Evolutionary conservation across 805 yeast genomes (phyloP), one percentile per base, ranked within the genome.

Genomic region (Kluyveromyces lactis): DNA sequence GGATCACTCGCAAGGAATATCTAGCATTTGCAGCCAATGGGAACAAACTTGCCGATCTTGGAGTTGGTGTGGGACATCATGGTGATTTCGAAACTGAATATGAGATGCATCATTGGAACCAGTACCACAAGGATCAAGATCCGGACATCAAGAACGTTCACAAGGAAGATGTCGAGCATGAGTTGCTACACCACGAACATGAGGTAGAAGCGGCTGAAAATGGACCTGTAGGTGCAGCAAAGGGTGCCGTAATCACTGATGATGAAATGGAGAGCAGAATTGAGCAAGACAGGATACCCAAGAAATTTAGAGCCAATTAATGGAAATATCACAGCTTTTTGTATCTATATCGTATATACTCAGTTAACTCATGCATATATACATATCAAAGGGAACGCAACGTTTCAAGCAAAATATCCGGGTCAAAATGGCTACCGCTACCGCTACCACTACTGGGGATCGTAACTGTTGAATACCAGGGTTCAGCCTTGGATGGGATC

Each of bases 31-130:
- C 74, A 7, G 58, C 60, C 2, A 62, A 59, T 10, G 94, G 94
- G 7, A 81, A 82, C 1, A 74, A 75, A 46, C 74, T 90, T 54
- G 97, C 97, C 1, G 97, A 90, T 60, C 77, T 89, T 58, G 95
- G 95, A 7, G 78, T 80, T 43, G 97, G 97, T 23, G 89, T 86
- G 6, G 95, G 95, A 19, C 96, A 89, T 55, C 96, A 89, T 63
- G 81, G 87, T 26, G 95, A 86, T 63, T 90, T 87, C 55, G 97
- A 89, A 61, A 73, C 77, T 49, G 97, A 89, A 58, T 90, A 89
- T 57, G 97, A 90, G 58, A 79, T 85, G 42, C 97, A 89, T 59
- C 97, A 89, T 60, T 90, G 97, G 97, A 74, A 79, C 44, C 68
- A 86, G 62, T 80, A 71, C 55, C 92, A 84, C 56, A 70, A 74